phyloP scores from a whole-genome alignment of 768 basidiomycete genomes.

The Aureoboletus auriporus region DNA sequence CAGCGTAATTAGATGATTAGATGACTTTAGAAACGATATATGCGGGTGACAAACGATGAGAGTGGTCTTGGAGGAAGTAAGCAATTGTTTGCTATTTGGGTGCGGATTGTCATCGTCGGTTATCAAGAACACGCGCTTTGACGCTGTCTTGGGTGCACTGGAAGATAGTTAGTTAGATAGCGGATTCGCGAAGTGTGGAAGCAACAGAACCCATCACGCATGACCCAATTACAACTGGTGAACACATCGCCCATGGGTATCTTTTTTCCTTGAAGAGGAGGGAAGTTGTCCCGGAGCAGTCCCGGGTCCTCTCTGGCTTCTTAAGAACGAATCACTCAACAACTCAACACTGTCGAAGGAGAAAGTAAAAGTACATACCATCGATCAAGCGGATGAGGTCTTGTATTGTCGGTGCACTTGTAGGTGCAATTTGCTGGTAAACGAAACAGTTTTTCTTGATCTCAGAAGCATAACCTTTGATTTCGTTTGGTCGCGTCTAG shows the following conservation, averaged over 20 bases:
- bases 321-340: slow-evolving; percentile 27
- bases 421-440: slow-evolving; percentile 70
- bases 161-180: background rate
- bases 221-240: slow-evolving; percentile 83
- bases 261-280: slow-evolving; percentile 52
- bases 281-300: slow-evolving; percentile 56
- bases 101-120: slow-evolving; percentile 64
- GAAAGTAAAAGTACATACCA: slow-evolving; percentile 39
- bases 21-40: background rate
- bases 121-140: slow-evolving; percentile 91
- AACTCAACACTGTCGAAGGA: background rate
- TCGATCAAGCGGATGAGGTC: slow-evolving; percentile 75
- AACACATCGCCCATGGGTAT: slow-evolving; percentile 88
- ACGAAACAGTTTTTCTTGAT: slow-evolving; percentile 69
- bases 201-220: slow-evolving; percentile 71
- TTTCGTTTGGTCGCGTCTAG: slow-evolving; percentile 25
- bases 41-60: slow-evolving; percentile 46
- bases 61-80: slow-evolving; percentile 69
- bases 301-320: slow-evolving; percentile 63
- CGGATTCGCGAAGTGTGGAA: slow-evolving; percentile 13
- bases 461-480: slow-evolving; percentile 44
- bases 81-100: slow-evolving; percentile 51
- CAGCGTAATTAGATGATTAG: background rate
- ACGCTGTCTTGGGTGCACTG: slow-evolving; percentile 82
- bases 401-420: slow-evolving; percentile 81